Percentiles rank a stretch among this genome's conserved stretches.
Evolutionary conservation across 306 rosid species (phyloP).

Genomic region (Carpinus viminea): DNA sequence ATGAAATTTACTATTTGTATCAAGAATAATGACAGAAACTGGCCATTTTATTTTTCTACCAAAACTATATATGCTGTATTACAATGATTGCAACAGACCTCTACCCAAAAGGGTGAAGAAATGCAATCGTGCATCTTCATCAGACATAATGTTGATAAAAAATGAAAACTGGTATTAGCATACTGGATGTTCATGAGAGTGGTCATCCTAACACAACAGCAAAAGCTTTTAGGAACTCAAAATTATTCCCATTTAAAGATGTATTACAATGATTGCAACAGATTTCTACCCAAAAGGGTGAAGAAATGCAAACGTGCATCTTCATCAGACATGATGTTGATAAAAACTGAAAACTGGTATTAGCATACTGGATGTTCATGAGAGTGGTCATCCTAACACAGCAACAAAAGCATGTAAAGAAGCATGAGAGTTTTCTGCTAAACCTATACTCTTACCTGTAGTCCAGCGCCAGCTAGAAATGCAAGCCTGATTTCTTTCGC

Average conservation of each 20-base stretch:
- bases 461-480: constrained; percentile 83
- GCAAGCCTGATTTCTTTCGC: constrained; percentile 81
- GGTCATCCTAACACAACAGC: background rate
- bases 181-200: background rate
- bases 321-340: background rate
- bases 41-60: background rate
- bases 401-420: background rate
- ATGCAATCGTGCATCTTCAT: background rate
- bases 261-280: background rate
- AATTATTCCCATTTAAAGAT: background rate
- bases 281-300: background rate
- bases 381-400: background rate
- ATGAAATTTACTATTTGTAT: background rate
- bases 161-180: background rate
- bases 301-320: background rate
- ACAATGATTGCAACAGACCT: background rate
- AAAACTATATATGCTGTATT: background rate
- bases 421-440: background rate
- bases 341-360: background rate
- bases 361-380: background rate
- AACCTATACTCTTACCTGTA: constrained; percentile 53
- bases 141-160: background rate
- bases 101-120: background rate
- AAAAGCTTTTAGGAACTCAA: background rate
- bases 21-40: background rate